Evolutionary conservation across 768 basidiomycete genomes (phyloP), one percentile per base, ranked within the genome.

Genomic region (Tricholoma furcatifolium): DNA sequence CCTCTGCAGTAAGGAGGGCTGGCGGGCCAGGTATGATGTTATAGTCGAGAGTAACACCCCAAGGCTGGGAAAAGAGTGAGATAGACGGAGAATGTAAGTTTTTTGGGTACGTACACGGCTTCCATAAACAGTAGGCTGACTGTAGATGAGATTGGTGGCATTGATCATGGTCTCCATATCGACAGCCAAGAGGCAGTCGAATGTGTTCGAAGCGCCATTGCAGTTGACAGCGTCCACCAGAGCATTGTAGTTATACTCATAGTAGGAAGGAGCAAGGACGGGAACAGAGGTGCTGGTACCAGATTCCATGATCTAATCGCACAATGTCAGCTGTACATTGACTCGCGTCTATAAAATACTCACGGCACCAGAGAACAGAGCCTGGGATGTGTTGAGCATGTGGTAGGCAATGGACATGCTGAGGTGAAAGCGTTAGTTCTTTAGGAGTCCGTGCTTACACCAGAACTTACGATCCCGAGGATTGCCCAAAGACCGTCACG

Each of bases 401-500:
- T 59, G 63, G 50, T 71, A 70, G 23, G 74, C 69, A 47, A 77
- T 64, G 2, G 71, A 60, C 59, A 62, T 60, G 8, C 62, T 58
- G 10, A 5, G 6, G 20, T 6, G 4, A 12, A 9, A 34, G n/a
- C 17, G 24, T 49, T 15, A 18, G 17, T 50, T 12, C n/a, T 32
- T 17, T n/a, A 20, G 17, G 27, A 12, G 18, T 21, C 21, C 15
- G 17, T 12, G n/a, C 7, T 7, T 27, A 3, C 7, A 27, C 27
- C 7, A 7, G 6, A 10, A 77, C 76, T 17, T 43, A 60, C 61
- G 81, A 77, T 6, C 82, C 82, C 8, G 82, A 82, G 38, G 75
- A 77, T 55, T 83, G 73, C n/a, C 82, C 83, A 47, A 77, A 76
- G 23, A 78, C 62, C 2, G 79, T 82, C 2, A 83, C 79, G 56